phyloP scores from a whole-genome alignment of 495 filamentous ascomycete species.

The Aspergillus funiculosus region DNA sequence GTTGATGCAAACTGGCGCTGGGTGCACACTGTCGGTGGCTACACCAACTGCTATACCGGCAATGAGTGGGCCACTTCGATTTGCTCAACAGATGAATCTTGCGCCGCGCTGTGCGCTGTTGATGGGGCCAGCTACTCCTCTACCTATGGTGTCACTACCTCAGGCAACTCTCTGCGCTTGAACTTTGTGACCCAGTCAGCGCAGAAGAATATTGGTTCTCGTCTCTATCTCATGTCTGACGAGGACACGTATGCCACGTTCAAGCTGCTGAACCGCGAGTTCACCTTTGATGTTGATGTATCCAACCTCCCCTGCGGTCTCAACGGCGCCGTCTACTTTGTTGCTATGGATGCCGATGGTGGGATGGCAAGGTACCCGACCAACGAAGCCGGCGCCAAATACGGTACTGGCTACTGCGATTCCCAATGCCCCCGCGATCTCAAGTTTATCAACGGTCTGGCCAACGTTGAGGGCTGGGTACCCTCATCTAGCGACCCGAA shows the following conservation, averaged over 20 bases:
- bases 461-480: constrained; percentile 56
- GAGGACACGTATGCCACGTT: constrained; percentile 55
- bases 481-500: constrained; percentile 54
- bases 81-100: constrained; percentile 49
- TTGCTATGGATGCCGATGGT: constrained; percentile 59
- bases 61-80: constrained; percentile 50
- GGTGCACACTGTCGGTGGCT: constrained; percentile 47
- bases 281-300: constrained; percentile 64
- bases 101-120: constrained; percentile 53
- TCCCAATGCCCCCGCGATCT: constrained; percentile 61
- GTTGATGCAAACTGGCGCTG: constrained; percentile 64
- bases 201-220: constrained; percentile 49
- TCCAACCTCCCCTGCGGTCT: constrained; percentile 61
- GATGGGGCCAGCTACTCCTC: constrained; percentile 54
- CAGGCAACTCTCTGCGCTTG: constrained; percentile 49
- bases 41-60: constrained; percentile 61
- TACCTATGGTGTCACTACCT: constrained; percentile 52
- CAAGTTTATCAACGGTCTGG: constrained; percentile 65
- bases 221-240: constrained; percentile 55
- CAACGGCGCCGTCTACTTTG: constrained; percentile 68
- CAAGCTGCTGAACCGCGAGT: constrained; percentile 54
- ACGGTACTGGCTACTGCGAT: constrained; percentile 75
- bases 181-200: constrained; percentile 46
- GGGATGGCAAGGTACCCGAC: constrained; percentile 44
- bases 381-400: constrained; percentile 64